phyloP scores from a whole-genome alignment of 306 rosid genomes.

The Canavalia ensiformis region DNA sequence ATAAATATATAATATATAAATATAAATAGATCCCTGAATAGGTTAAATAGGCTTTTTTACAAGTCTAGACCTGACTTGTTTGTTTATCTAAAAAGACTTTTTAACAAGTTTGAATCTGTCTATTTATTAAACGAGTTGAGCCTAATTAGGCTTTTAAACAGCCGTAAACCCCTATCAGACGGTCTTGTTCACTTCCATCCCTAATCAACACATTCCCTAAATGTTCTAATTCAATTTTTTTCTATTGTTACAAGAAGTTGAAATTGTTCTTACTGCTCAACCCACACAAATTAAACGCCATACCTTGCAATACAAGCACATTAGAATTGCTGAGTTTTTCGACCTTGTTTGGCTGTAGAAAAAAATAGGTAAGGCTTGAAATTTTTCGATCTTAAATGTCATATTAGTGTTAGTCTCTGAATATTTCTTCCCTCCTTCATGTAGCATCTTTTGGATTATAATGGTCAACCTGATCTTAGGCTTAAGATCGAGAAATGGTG shows the following conservation, averaged over 20 bases:
- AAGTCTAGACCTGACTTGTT: too few relatives aligned
- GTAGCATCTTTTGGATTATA: conserved; percentile 89
- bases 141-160: too few relatives aligned
- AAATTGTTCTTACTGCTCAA: conserved; percentile 98
- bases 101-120: too few relatives aligned
- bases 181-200: too few relatives aligned
- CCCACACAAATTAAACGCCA: conserved; percentile 98
- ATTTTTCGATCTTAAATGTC: conserved; percentile 34
- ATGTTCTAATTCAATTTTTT: not conserved
- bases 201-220: too few relatives aligned
- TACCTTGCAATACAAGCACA: conserved; percentile 87
- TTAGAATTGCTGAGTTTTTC: conserved; percentile 72
- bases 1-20: too few relatives aligned
- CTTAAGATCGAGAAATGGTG: conserved; percentile 83
- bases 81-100: too few relatives aligned
- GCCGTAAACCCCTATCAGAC: too few relatives aligned
- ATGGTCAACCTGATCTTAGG: conserved; percentile 85
- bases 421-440: conserved; percentile 33
- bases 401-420: conserved; percentile 41
- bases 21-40: too few relatives aligned
- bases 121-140: too few relatives aligned
- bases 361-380: not conserved
- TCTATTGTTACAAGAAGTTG: conserved; percentile 73
- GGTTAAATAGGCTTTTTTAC: too few relatives aligned
- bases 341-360: conserved; percentile 16